phyloP scores from a whole-genome alignment of 2,329 filamentous ascomycete genomes.

The Lecanicillium sp. region DNA sequence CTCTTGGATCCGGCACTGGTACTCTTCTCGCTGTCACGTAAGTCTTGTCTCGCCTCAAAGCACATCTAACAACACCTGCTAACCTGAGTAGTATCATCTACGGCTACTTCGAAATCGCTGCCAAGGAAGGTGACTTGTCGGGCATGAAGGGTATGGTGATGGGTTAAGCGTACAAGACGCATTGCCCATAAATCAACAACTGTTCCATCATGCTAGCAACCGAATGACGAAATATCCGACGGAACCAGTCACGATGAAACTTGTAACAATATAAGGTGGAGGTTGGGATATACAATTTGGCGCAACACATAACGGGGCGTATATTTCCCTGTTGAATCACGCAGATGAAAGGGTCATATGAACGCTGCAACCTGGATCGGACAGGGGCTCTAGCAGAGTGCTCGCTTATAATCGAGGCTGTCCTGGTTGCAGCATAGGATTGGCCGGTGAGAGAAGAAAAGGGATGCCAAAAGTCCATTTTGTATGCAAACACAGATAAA shows the following conservation, averaged over 20 bases:
- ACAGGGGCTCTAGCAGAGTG: too few species aligned
- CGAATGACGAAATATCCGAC: conserved; percentile 3
- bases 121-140: conserved; percentile 92
- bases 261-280: conserved; percentile 9
- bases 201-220: background rate
- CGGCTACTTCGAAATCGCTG: conserved; percentile 98
- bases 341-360: background rate
- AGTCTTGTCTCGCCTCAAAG: conserved; percentile 34
- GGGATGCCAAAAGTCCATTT: conserved; percentile 1
- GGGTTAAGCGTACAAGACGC: conserved; percentile 38
- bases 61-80: conserved; percentile 13
- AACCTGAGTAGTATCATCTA: conserved; percentile 79
- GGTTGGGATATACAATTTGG: conserved; percentile 7
- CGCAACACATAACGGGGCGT: conserved; percentile 6
- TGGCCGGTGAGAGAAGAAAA: too few species aligned
- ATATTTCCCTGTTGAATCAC: too few species aligned
- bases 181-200: background rate
- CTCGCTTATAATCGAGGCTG: too few species aligned
- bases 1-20: conserved; percentile 93
- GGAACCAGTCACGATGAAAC: conserved; percentile 6
- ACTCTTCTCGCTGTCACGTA: conserved; percentile 97
- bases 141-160: conserved; percentile 70
- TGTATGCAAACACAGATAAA: conserved; percentile 9
- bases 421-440: too few species aligned
- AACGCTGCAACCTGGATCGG: background rate